A percentile compares a stretch with the other conserved stretches of the same genome.
These are phyloP conservation scores for Ophiorrhiza pumila DNA, from an alignment of 257 asterid genomes.

Conservation along the genomic window DNA sequence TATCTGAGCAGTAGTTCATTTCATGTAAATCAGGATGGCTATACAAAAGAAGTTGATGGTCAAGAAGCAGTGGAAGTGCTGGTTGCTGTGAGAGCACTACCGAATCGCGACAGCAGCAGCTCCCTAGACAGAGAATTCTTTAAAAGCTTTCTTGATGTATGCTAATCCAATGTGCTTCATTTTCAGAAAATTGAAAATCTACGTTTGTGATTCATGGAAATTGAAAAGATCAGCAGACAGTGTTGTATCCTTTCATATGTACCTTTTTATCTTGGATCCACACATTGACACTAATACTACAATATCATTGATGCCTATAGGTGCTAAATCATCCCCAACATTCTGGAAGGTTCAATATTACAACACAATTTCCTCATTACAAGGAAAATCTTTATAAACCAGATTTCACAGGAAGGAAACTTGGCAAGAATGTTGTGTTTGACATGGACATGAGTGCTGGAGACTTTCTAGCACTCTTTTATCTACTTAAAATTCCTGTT, in stretches of 20 bases:
- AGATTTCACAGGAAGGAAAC: slow-evolving; percentile 39
- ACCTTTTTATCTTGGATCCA: not conserved
- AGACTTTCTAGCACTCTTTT: slow-evolving; percentile 79
- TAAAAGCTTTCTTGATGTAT: slow-evolving; percentile 65
- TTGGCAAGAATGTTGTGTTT: slow-evolving; percentile 64
- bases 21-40: slow-evolving; percentile 64
- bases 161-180: slow-evolving; percentile 10
- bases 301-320: slow-evolving; percentile 31
- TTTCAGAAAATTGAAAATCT: not conserved
- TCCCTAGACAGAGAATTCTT: slow-evolving; percentile 50
- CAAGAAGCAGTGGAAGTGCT: slow-evolving; percentile 57
- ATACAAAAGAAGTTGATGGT: slow-evolving; percentile 47
- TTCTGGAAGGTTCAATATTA: slow-evolving; percentile 61
- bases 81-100: slow-evolving; percentile 80
- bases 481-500: slow-evolving; percentile 70
- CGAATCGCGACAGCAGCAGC: slow-evolving; percentile 42
- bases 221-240: too few relatives aligned
- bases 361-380: slow-evolving; percentile 55
- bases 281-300: not conserved
- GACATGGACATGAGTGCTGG: slow-evolving; percentile 98
- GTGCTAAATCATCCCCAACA: slow-evolving; percentile 53
- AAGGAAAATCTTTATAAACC: slow-evolving; percentile 51
- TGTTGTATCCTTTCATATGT: too few relatives aligned
- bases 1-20: slow-evolving; percentile 1
- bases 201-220: too few relatives aligned